Base-by-base conservation (phyloP, 179 eudicot species). In the Drosera spatulata region DNA sequence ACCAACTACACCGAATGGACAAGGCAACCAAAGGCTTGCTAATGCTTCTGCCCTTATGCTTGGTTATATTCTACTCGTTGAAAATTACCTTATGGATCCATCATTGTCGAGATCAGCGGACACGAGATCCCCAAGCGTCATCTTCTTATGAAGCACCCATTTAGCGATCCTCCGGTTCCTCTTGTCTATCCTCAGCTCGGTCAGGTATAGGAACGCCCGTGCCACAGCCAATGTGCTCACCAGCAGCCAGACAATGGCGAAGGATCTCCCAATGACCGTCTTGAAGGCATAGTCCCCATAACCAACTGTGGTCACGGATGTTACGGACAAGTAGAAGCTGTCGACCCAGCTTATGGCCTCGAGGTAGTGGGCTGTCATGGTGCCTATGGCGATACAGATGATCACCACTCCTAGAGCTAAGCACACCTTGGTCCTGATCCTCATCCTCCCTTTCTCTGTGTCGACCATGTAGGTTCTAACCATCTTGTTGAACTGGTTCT, bases 241-340 rank as follows among this genome's bases (percentile, higher is more conserved):
- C 50, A 81, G 77, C n/a, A 83, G 77, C 89, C 89, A 83, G 38
- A 81, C 10, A 12, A 80, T 63, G 4, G 89, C 89, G 15, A 84
- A 77, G 48, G 79, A 66, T 11, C 89, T 75, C 15, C 89, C 89
- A 0, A 48, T 9, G n/a, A 77, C 52, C 10, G 84, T 76, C 58
- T 55, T 66, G 59, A 83, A 83, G 2, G 89, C 89, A 59, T 72
- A 63, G 56, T 83, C 89, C 0, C 89, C 89, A 58, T 84, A 84
- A 4, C 89, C 89, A 37, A 84, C 89, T 0, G 89, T 84, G 6
- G 89, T 84, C 4, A 84, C 89, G 0, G 89, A 84, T 50, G 81
- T 69, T 3, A 79, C 89, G 1, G 89, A 73, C 47, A 85, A 48
- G 58, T 82, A 85, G 10, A 82, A n/a, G 4, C 79, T 73, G 62